These are phyloP conservation scores for Debaryomyces udenii DNA, from an alignment of 1,139 yeast species.

Conservation along the genomic window DNA sequence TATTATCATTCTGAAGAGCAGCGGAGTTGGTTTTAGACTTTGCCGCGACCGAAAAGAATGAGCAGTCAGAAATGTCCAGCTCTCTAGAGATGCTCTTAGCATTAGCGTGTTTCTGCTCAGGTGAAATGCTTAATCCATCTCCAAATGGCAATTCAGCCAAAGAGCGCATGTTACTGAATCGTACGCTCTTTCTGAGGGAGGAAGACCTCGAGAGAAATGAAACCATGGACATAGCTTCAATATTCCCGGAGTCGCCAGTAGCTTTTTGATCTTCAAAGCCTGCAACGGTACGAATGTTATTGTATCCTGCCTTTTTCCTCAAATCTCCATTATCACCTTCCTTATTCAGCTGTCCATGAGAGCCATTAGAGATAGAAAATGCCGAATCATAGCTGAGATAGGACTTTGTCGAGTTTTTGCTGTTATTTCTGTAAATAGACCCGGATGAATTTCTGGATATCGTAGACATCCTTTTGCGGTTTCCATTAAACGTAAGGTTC, in stretches of 20 bases:
- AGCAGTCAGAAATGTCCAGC: constrained; percentile 38
- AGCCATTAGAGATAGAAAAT: constrained; percentile 40
- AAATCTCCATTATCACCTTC: constrained; percentile 24
- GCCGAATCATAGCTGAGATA: constrained; percentile 61
- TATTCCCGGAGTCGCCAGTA: constrained; percentile 22
- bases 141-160: constrained; percentile 47
- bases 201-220: constrained; percentile 31
- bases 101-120: constrained; percentile 5
- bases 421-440: constrained; percentile 34
- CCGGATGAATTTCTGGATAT: constrained; percentile 26
- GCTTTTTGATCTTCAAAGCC: constrained; percentile 24
- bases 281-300: constrained; percentile 35
- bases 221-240: constrained; percentile 24
- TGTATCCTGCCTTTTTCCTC: constrained; percentile 42
- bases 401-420: constrained; percentile 41
- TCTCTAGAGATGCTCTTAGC: constrained; percentile 21
- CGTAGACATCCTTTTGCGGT: constrained; percentile 25
- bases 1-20: constrained; percentile 14
- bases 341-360: constrained; percentile 19
- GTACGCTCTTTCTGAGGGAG: constrained; percentile 32
- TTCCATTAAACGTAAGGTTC: constrained; percentile 13
- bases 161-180: constrained; percentile 45
- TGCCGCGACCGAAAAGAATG: constrained; percentile 39
- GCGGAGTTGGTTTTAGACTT: constrained; percentile 26
- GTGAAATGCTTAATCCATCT: constrained; percentile 20